A percentile compares a stretch with the other conserved stretches of the same genome.
Conservation (phyloP, 2,329 filamentous ascomycete species). For the Microcyclosporella mali region DNA sequence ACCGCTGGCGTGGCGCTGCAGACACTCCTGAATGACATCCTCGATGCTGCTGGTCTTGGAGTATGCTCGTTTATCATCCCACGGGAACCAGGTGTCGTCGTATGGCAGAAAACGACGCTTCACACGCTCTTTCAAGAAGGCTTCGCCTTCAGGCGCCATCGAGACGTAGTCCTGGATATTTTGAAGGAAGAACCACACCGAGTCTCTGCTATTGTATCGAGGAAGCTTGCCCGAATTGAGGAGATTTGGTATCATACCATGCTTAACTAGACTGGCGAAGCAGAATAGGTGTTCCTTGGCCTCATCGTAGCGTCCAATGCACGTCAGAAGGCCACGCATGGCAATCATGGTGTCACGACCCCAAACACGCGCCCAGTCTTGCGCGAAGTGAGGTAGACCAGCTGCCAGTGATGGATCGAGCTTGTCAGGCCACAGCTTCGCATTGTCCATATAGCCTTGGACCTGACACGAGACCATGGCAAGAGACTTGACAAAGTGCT, state of each 20-base stretch:
- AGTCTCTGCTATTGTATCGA: slow-evolving; percentile 92
- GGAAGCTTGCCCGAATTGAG: slow-evolving; percentile 78
- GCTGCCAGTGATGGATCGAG: slow-evolving; percentile 82
- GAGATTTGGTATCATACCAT: slow-evolving; percentile 96
- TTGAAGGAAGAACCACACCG: slow-evolving; percentile 96
- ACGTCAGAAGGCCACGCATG: slow-evolving; percentile 81
- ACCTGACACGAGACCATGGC: slow-evolving; percentile 89
- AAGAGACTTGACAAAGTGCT: slow-evolving; percentile 82
- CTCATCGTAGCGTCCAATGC: slow-evolving; percentile 79
- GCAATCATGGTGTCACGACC: slow-evolving; percentile 97
- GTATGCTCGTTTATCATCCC: slow-evolving; percentile 77
- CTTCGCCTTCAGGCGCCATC: slow-evolving; percentile 69
- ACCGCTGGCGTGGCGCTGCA: slow-evolving; percentile 85
- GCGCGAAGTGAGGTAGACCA: slow-evolving; percentile 87
- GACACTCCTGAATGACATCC: slow-evolving; percentile 85
- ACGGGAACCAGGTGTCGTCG: slow-evolving; percentile 88
- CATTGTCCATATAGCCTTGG: slow-evolving; percentile 81
- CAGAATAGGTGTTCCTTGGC: slow-evolving; percentile 91
- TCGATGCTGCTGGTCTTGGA: slow-evolving; percentile 75
- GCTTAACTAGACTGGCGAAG: slow-evolving; percentile 93
- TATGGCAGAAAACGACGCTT: slow-evolving; percentile 86
- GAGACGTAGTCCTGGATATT: slow-evolving; percentile 88
- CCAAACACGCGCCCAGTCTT: slow-evolving; percentile 94
- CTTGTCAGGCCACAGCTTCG: slow-evolving; percentile 81
- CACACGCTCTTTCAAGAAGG: slow-evolving; percentile 69